Evolutionary conservation across 2,329 filamentous ascomycete genomes (phyloP).

Genomic region (Colletotrichum neosansevieriae): DNA sequence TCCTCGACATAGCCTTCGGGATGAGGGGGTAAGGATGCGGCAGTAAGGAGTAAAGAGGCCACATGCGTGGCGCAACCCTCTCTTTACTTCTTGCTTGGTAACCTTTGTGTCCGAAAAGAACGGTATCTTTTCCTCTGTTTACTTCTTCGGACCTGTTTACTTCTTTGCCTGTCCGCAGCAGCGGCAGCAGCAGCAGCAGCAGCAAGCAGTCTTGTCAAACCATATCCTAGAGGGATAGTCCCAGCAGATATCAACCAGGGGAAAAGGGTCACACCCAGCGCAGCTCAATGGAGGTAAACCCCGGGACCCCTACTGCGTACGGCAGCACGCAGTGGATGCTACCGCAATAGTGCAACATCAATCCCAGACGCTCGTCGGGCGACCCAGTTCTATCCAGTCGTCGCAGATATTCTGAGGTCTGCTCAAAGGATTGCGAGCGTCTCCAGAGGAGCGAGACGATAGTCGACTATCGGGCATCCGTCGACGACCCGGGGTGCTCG

Average conservation of each 20-base stretch:
- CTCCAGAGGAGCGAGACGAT: slow-evolving; percentile 19
- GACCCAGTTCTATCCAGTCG: slow-evolving; percentile 3
- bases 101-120: too few species aligned
- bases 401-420: slow-evolving; percentile 1
- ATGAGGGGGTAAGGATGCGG: slow-evolving; percentile 12
- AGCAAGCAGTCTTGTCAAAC: slow-evolving; percentile 11
- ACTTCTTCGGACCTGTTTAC: too few species aligned
- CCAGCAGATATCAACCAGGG: slow-evolving; percentile 11
- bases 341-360: background rate
- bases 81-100: too few species aligned
- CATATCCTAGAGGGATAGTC: slow-evolving; percentile 12
- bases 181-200: too few species aligned
- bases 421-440: slow-evolving; percentile 14
- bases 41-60: slow-evolving; percentile 20
- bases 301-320: slow-evolving; percentile 1
- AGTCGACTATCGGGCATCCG: slow-evolving; percentile 6
- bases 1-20: slow-evolving; percentile 22
- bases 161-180: slow-evolving; percentile 5
- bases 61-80: background rate
- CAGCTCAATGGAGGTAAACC: background rate
- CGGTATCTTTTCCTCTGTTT: too few species aligned
- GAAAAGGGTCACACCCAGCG: background rate
- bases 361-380: background rate
- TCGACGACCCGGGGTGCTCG: slow-evolving; percentile 30
- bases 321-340: background rate